These are phyloP conservation scores for Tylopilus sp. DNA, from an alignment of 1,284 basidiomycete genomes.

Conservation along the genomic window DNA sequence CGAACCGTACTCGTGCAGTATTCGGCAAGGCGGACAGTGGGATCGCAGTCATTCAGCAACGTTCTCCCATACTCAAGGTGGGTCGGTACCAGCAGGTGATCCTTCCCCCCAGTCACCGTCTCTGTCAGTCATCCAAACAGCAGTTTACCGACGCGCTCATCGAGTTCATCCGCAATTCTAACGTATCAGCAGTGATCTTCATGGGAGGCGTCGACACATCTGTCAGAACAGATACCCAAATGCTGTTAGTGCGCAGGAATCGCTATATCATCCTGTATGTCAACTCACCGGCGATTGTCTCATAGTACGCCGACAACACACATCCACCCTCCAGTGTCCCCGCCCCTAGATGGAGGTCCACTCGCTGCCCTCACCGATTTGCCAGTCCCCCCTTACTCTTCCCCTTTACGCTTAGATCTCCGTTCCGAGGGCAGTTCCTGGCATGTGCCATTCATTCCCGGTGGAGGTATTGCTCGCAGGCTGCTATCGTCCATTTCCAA, in stretches of 20 bases:
- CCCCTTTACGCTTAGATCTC: constrained; percentile 39
- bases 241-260: constrained; percentile 51
- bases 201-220: constrained; percentile 72
- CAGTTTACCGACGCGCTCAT: constrained; percentile 58
- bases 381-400: constrained; percentile 50
- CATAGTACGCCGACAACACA: constrained; percentile 58
- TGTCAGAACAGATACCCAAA: constrained; percentile 70
- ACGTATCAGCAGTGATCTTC: constrained; percentile 53
- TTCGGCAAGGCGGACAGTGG: constrained; percentile 51
- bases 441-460: constrained; percentile 62
- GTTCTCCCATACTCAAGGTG: constrained; percentile 74
- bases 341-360: constrained; percentile 38
- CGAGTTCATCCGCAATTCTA: constrained; percentile 48
- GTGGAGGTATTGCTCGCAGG: constrained; percentile 67
- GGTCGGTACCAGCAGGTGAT: constrained; percentile 2
- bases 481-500: constrained; percentile 54
- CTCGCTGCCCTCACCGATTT: constrained; percentile 40
- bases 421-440: constrained; percentile 30
- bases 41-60: constrained; percentile 65
- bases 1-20: constrained; percentile 41
- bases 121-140: constrained; percentile 58
- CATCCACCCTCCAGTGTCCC: constrained; percentile 42
- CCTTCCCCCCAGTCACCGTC: constrained; percentile 2
- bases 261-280: constrained; percentile 31
- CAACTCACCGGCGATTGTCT: constrained; percentile 27